phyloP scores from a whole-genome alignment of 2,329 filamentous ascomycete genomes.

The Pseudogymnoascus sp. region DNA sequence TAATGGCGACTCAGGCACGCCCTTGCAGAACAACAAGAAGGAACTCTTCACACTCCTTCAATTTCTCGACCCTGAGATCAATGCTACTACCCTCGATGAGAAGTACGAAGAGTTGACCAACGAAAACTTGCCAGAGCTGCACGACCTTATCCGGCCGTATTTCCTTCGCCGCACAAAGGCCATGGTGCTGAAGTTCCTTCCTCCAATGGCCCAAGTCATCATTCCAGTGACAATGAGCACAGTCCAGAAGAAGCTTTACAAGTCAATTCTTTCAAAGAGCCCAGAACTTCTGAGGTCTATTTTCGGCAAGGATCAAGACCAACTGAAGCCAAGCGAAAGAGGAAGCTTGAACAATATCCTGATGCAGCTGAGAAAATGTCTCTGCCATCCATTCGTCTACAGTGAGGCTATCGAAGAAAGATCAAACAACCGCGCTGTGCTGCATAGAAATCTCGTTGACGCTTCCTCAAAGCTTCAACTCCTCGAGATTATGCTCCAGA shows the following conservation, averaged over 20 bases:
- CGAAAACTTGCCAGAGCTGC: constrained; percentile 74
- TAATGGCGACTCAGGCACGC: constrained; percentile 50
- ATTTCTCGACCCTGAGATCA: constrained; percentile 68
- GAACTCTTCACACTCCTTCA: constrained; percentile 96
- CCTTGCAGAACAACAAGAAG: constrained; percentile 88
- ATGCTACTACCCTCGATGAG: constrained; percentile 68
- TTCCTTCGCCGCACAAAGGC: constrained; percentile 77
- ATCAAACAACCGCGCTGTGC: constrained; percentile 50
- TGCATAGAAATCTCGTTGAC: constrained; percentile 78
- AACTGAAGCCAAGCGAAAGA: constrained; percentile 61
- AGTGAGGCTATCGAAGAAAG: constrained; percentile 84
- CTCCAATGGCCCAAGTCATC: constrained; percentile 91
- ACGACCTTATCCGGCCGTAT: constrained; percentile 71
- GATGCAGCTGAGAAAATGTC: constrained; percentile 87
- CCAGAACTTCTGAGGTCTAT: constrained; percentile 83
- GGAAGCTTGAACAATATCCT: constrained; percentile 88
- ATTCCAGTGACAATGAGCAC: constrained; percentile 92
- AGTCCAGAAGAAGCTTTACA: constrained; percentile 89
- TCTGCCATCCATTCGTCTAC: constrained; percentile 96
- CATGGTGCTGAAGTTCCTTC: constrained; percentile 83
- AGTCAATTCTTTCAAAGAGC: constrained; percentile 87
- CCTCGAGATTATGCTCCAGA: constrained; percentile 78
- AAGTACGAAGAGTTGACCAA: constrained; percentile 73
- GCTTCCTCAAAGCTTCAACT: constrained; percentile 86
- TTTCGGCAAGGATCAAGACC: constrained; percentile 57